Evolutionary conservation across 208 protist genomes (phyloP).

Genomic region (Acanthamoeba lenticulata): DNA sequence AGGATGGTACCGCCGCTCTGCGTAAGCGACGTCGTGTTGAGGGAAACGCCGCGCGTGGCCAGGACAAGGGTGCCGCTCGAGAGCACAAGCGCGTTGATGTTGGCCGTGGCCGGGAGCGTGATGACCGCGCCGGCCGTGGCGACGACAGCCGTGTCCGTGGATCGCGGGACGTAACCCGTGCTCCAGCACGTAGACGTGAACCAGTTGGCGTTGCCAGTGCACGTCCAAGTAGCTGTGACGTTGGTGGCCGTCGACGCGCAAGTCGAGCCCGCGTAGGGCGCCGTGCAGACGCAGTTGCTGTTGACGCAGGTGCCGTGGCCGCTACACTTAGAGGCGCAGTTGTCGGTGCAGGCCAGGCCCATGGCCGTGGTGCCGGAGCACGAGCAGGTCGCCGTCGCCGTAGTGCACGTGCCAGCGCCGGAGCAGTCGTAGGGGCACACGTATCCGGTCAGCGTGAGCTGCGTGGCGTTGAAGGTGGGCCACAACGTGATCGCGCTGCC

Average conservation of each 20-base stretch:
- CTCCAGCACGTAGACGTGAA: conserved; percentile 26
- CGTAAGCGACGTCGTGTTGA: not conserved
- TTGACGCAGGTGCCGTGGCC: conserved; percentile 27
- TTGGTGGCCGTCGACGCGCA: not conserved
- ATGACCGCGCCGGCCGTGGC: not conserved
- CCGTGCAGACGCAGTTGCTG: conserved; percentile 18
- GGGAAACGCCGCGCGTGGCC: not conserved
- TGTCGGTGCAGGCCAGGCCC: conserved; percentile 21
- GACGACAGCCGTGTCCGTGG: conserved; percentile 11
- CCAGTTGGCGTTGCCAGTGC: not conserved
- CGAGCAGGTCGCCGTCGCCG: not conserved
- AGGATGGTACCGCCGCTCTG: not conserved
- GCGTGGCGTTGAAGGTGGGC: not conserved
- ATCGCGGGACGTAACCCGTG: not conserved
- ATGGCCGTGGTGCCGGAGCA: not conserved
- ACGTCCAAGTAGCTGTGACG: conserved; percentile 33
- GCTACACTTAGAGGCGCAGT: conserved; percentile 26
- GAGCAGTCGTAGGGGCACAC: conserved; percentile 56
- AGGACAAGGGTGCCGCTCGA: not conserved
- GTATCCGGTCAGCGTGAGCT: not conserved
- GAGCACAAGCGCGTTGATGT: not conserved
- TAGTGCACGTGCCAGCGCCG: not conserved
- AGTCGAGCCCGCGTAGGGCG: not conserved
- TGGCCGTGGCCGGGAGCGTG: not conserved
- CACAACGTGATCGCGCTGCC: not conserved